Base-by-base conservation (phyloP, 2,329 filamentous ascomycete species). In the Alternaria consortialis region DNA sequence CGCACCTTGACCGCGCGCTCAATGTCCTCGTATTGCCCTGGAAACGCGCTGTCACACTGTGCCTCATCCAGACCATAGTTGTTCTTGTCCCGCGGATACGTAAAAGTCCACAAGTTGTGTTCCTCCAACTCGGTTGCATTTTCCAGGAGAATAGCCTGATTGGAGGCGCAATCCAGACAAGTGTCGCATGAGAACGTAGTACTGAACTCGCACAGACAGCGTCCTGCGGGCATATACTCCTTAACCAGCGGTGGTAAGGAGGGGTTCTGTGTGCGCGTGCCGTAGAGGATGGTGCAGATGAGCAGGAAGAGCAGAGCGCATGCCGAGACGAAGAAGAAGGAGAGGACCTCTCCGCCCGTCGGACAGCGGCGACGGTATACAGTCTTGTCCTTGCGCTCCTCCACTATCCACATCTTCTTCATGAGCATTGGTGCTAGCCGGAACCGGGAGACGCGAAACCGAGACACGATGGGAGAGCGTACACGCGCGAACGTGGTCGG, bases 141-240 rank as follows among this genome's bases (percentile, higher is more conserved):
- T 12, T 32, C 52, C 12, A 48, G 36, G 25, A 68, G 53, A 15
- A 72, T 62, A 7, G 56, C 56, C 62, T 74, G 73, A 39, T 64
- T 67, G 4, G 70, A 60, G 25, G 74, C 73, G 56, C 74, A 77
- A 56, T 77, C 73, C 29, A 76, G 53, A 51, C 73, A 76, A 5
- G 71, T 75, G 27, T 72, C 71, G 66, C 74, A 77, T 25, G 65
- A 47, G 53, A 76, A 77, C 8, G 62, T 70, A 23, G 74, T 73
- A 60, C 72, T 75, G 61, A 70, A 75, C 47, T 74, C 67, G 69
- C 73, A 77, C 52, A 71, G 64, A 53, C 74, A 77, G 56, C 73
- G 71, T 44, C 74, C 74, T 5, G 73, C 74, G 42, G 74, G 74
- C 42, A 77, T 64, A 39, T 74, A 69, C 47, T 72, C 72, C 59